Evolutionary conservation across 768 basidiomycete genomes (phyloP).

Genomic region (Suillus sp.): DNA sequence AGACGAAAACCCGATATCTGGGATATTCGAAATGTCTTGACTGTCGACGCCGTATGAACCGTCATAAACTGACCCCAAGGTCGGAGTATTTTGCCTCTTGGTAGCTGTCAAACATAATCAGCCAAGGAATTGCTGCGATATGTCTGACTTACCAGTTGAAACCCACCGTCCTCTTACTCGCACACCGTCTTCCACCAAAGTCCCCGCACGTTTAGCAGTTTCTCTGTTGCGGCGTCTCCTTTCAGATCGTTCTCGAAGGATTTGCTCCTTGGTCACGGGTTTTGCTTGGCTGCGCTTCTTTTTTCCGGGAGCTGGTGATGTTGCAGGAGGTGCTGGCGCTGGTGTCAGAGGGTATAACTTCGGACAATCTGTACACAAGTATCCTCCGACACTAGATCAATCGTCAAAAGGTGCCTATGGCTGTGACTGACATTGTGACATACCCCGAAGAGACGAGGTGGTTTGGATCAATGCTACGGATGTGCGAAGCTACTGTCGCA

Average conservation of each 20-base stretch:
- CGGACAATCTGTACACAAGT: slow-evolving; percentile 55
- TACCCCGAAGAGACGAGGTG: slow-evolving; percentile 68
- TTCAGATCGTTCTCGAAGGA: slow-evolving; percentile 52
- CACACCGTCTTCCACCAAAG: slow-evolving; percentile 41
- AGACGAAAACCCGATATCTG: slow-evolving; percentile 55
- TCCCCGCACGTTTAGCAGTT: slow-evolving; percentile 36
- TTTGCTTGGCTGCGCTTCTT: slow-evolving; percentile 37
- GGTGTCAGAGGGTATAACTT: slow-evolving; percentile 51
- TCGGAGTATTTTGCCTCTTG: slow-evolving; percentile 46
- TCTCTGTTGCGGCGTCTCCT: slow-evolving; percentile 47
- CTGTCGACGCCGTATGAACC: slow-evolving; percentile 69
- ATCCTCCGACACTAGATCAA: slow-evolving; percentile 48
- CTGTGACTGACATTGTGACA: slow-evolving; percentile 20
- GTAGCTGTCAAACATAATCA: slow-evolving; percentile 38
- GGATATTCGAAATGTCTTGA: slow-evolving; percentile 61
- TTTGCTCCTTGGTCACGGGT: slow-evolving; percentile 47
- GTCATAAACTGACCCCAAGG: slow-evolving; percentile 54
- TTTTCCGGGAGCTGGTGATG: slow-evolving; percentile 41
- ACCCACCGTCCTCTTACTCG: slow-evolving; percentile 63
- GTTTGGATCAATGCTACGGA: slow-evolving; percentile 55
- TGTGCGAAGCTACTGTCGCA: slow-evolving; percentile 43
- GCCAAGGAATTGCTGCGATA: slow-evolving; percentile 9
- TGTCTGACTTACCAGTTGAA: slow-evolving; percentile 45
- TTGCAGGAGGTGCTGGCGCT: slow-evolving; percentile 39
- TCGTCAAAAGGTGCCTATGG: slow-evolving; percentile 22